These are phyloP conservation scores for Vairimorpha ceranae DNA, from an alignment of 371 early-diverging fungal species.

Conservation along the genomic window DNA sequence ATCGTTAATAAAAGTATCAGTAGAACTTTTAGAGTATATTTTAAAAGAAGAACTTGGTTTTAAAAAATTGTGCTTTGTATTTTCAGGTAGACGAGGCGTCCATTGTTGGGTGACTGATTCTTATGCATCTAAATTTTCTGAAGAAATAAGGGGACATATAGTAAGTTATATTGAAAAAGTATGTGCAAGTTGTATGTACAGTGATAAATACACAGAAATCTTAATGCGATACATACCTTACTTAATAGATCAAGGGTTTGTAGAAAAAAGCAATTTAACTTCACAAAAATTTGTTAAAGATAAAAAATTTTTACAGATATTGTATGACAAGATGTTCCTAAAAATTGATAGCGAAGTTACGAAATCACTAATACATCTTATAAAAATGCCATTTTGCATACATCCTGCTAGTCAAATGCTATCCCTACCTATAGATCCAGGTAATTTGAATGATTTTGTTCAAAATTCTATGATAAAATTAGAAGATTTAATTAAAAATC, in stretches of 20 bases:
- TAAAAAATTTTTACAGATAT: slow-evolving; percentile 56
- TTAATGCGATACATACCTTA: slow-evolving; percentile 31
- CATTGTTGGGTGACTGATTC: slow-evolving; percentile 96
- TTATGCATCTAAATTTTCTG: slow-evolving; percentile 70
- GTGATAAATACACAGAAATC: slow-evolving; percentile 38
- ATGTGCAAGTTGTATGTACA: slow-evolving; percentile 12
- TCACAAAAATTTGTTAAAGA: background rate
- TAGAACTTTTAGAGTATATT: slow-evolving; percentile 70
- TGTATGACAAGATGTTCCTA: slow-evolving; percentile 67
- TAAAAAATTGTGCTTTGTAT: slow-evolving; percentile 82
- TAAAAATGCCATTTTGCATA: slow-evolving; percentile 94
- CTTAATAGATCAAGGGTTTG: background rate
- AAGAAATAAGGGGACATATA: slow-evolving; percentile 73
- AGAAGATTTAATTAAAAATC: background rate
- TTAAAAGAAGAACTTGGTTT: slow-evolving; percentile 83
- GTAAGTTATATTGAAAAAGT: slow-evolving; percentile 66
- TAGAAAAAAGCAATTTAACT: background rate
- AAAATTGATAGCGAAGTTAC: slow-evolving; percentile 88
- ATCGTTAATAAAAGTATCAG: slow-evolving; percentile 80
- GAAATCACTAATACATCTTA: slow-evolving; percentile 79
- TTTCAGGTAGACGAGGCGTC: slow-evolving; percentile 90
- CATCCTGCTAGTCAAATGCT: slow-evolving; percentile 70
- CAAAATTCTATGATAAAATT: background rate
- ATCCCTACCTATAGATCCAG: slow-evolving; percentile 75
- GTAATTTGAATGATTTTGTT: background rate